Evolutionary conservation across 2,329 filamentous ascomycete genomes (phyloP), one percentile per base, ranked within the genome.

Genomic region (Sporothrix protearum): DNA sequence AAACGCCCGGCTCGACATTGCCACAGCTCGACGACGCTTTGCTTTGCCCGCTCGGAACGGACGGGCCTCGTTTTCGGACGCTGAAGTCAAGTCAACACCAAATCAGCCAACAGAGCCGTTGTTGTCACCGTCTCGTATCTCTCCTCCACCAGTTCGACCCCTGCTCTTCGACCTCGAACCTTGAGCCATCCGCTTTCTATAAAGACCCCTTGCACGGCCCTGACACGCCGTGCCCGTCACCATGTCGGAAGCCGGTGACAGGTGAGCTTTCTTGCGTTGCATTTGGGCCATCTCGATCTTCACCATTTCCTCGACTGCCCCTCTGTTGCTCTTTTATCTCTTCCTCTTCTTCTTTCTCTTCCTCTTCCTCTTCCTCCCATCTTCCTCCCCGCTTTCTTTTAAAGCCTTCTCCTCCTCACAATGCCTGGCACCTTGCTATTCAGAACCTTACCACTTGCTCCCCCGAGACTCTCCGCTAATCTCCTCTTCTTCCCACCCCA

Each of bases 241-340:
- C 42, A 80, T 80, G 79, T 78, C 79, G 42, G 78, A 80, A 51
- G 74, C 77, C 47, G 77, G 77, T 70, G 77, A 79, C 16, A 77
- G 75, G 79, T 80, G 71, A 69, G 69, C 63, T 19, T 42, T 63
- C 67, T 72, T 63, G 33, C n/a, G 45, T 36, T 28, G 4, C 36
- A 47, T 10, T 28, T 53, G 2, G n/a, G 9, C 42, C 30, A 2
- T 42, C 22, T 10, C 12, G n/a, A 19, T 39, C 28, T 63, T 28
- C 4, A 42, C 14, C 30, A 12, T 9, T 25, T 10, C 53, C 45
- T 55, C 47, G 14, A n/a, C 33, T 63, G 22, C 33, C 7, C 16
- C 36, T 33, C n/a, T 19, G 25, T 4, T 55, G 2, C 33, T 45
- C 22, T 36, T 51, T 19, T 53, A 14, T 36, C 28, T 51, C 10